phyloP scores from a whole-genome alignment of 805 yeast species.

The Vanderwaltozyma verrucispora region DNA sequence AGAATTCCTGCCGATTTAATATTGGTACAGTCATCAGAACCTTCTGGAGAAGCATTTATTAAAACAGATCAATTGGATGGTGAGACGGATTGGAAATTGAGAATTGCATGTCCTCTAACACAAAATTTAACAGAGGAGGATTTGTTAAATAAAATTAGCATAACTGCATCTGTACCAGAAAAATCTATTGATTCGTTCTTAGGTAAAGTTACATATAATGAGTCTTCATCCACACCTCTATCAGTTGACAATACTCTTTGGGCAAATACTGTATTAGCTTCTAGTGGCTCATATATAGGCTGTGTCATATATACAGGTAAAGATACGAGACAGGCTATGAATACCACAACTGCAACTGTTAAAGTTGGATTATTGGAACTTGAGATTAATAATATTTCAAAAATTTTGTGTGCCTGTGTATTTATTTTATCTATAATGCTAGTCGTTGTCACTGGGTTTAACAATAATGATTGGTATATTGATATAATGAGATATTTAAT shows the following conservation, averaged over 20 bases:
- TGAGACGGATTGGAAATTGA: slow-evolving; percentile 96
- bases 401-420: slow-evolving; percentile 80
- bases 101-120: slow-evolving; percentile 67
- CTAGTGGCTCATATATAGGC: slow-evolving; percentile 77
- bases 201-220: slow-evolving; percentile 60
- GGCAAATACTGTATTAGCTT: slow-evolving; percentile 97
- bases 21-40: slow-evolving; percentile 70
- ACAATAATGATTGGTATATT: slow-evolving; percentile 66
- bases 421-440: slow-evolving; percentile 64
- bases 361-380: slow-evolving; percentile 84
- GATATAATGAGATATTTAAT: slow-evolving; percentile 86
- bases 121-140: slow-evolving; percentile 48
- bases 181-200: slow-evolving; percentile 73
- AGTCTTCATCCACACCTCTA: slow-evolving; percentile 48
- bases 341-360: slow-evolving; percentile 78
- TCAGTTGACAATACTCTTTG: slow-evolving; percentile 88
- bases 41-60: slow-evolving; percentile 79
- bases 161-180: slow-evolving; percentile 73
- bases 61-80: slow-evolving; percentile 98
- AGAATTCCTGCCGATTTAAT: slow-evolving; percentile 93
- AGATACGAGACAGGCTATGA: slow-evolving; percentile 92
- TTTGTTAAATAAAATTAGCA: slow-evolving; percentile 38
- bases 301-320: slow-evolving; percentile 82
- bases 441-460: slow-evolving; percentile 73
- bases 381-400: slow-evolving; percentile 82